Conservation (phyloP, 352 stramenopile species). For the Phytophthora sp. region DNA sequence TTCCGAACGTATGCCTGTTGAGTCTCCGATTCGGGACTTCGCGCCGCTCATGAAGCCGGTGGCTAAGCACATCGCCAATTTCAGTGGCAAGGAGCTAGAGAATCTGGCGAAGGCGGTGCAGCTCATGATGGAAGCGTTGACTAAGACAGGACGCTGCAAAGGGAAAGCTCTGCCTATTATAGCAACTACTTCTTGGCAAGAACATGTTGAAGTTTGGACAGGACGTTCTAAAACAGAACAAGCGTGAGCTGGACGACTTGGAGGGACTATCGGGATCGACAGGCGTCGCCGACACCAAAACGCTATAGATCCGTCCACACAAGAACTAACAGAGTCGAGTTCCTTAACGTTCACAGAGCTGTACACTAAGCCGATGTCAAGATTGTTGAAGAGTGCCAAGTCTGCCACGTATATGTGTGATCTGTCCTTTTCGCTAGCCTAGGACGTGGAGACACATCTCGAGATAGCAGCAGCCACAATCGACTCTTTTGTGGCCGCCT, state of each 20-base stretch:
- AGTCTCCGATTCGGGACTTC: slow-evolving; percentile 36
- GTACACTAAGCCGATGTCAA: slow-evolving; percentile 9
- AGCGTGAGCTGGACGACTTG: slow-evolving; percentile 35
- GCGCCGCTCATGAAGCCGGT: slow-evolving; percentile 31
- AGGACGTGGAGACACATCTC: too few relatives aligned
- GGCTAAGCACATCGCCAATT: slow-evolving; percentile 32
- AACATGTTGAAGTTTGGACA: slow-evolving; percentile 34
- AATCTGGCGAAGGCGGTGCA: slow-evolving; percentile 37
- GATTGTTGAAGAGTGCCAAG: slow-evolving; percentile 11
- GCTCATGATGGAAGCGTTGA: slow-evolving; percentile 45
- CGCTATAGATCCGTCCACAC: slow-evolving; percentile 13
- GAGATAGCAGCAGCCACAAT: too few relatives aligned
- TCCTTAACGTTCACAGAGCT: neutral
- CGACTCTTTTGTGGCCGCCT: too few relatives aligned
- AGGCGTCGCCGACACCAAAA: slow-evolving; percentile 24
- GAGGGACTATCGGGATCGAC: slow-evolving; percentile 32
- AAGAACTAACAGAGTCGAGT: slow-evolving; percentile 23
- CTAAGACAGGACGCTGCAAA: slow-evolving; percentile 41
- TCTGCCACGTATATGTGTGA: slow-evolving; percentile 11
- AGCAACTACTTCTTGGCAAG: slow-evolving; percentile 36
- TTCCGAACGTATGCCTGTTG: slow-evolving; percentile 44
- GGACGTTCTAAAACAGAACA: slow-evolving; percentile 26
- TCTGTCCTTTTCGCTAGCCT: slow-evolving; percentile 25
- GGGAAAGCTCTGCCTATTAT: slow-evolving; percentile 34
- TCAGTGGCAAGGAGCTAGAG: slow-evolving; percentile 44